These are phyloP conservation scores for Canavalia gladiata DNA, from an alignment of 306 rosid species.

Conservation along the genomic window DNA sequence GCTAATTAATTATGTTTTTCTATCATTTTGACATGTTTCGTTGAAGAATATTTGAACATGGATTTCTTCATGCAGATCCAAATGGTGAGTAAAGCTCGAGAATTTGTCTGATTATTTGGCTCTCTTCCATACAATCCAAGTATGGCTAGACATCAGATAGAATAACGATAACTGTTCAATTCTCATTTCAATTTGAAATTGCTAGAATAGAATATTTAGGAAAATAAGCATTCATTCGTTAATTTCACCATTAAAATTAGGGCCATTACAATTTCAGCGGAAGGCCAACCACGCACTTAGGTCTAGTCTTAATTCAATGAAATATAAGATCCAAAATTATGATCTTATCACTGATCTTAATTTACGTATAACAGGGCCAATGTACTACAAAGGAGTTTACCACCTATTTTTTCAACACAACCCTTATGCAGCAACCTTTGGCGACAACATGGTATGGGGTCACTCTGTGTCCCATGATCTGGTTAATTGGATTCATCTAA, in stretches of 20 bases:
- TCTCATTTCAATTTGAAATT: conserved; percentile 13
- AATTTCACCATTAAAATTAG: too few species aligned
- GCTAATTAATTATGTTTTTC: conserved; percentile 22
- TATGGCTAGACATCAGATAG: too few species aligned
- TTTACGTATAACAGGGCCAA: conserved; percentile 53
- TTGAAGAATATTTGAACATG: conserved; percentile 29
- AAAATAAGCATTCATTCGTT: too few species aligned
- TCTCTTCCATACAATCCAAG: too few species aligned
- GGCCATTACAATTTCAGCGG: too few species aligned
- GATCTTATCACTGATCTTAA: neutral
- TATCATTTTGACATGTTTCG: conserved; percentile 36
- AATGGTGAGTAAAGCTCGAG: conserved; percentile 43
- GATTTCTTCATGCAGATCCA: conserved; percentile 51
- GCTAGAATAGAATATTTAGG: neutral
- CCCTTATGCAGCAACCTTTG: conserved; percentile 56
- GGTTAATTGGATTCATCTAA: conserved; percentile 61
- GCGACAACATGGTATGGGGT: conserved; percentile 59
- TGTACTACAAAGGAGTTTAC: conserved; percentile 60
- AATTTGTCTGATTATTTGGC: neutral
- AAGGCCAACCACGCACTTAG: neutral
- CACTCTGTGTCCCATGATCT: conserved; percentile 61
- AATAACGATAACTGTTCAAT: neutral
- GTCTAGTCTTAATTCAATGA: too few species aligned
- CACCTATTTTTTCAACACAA: conserved; percentile 62
- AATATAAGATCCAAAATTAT: neutral